Evolutionary conservation across 208 protist species (phyloP), one percentile per base, ranked within the genome.

Genomic region (Naegleria lovaniensis): DNA sequence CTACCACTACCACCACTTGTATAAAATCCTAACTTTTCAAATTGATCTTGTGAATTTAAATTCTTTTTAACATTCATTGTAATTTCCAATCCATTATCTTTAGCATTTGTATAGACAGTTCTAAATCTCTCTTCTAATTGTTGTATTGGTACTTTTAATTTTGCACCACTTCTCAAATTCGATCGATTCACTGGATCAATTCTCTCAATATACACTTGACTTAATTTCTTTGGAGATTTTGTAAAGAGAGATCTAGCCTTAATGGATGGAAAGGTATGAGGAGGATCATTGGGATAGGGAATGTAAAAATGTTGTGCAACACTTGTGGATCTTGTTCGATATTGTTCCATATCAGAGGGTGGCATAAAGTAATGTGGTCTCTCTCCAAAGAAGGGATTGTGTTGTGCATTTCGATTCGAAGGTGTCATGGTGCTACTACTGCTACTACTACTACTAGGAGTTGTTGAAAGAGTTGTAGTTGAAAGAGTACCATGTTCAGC

Each of bases 231-330:
- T 40, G 85, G 85, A 41, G 41, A 67, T 89, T 89, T 89, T 67
- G 85, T 89, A 67, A 89, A 89, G 3, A 89, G 25, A 11, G 11
- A 7, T 55, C 85, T 55, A 2, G 85, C 85, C 51, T 89, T 89
- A 13, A 89, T 89, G 0, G 85, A 9, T 38, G 85, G 85, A 67
- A 89, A 89, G 5, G 85, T 89, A 40, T 89, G n/a, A n/a, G 85
- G 85, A 41, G 85, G 48, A 67, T 89, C 85, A 67, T 89, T 89
- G 6, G 85, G 85, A 89, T 89, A 89, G 19, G 85, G 85, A 36
- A 89, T 89, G 39, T 41, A 58, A 67, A 67, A 9, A 67, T 89
- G 85, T 79, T 29, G 4, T 79, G n/a, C n/a, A 36, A 36, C 7
- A 36, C 6, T 79, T 36, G 7, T 84, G 36, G 9, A 40, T 29